phyloP scores from a whole-genome alignment of 2,329 filamentous ascomycete genomes.

The Ramichloridium luteum region DNA sequence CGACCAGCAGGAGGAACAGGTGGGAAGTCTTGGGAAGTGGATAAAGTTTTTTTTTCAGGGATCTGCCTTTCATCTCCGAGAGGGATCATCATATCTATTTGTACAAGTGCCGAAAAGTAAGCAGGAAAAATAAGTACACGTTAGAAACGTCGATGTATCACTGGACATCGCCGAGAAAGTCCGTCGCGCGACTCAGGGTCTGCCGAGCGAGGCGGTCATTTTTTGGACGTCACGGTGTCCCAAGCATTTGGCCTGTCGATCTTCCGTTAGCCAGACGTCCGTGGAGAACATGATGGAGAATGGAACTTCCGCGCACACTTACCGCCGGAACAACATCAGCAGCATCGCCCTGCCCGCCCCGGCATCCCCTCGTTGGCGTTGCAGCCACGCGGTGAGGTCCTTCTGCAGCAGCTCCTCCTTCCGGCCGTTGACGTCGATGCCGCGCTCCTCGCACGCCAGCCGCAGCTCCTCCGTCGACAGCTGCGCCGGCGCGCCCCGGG shows the following conservation, averaged over 20 bases:
- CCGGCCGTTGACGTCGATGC: constrained; percentile 22
- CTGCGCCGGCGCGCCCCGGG: constrained; percentile 38
- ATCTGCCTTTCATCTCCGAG: too few species aligned
- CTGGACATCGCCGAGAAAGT: too few species aligned
- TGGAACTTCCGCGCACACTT: constrained; percentile 7
- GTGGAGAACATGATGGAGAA: constrained; percentile 1
- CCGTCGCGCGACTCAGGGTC: too few species aligned
- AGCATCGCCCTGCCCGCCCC: constrained; percentile 19
- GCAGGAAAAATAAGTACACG: too few species aligned
- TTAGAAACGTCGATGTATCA: too few species aligned
- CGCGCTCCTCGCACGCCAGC: constrained; percentile 27
- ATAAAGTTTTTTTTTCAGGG: too few species aligned
- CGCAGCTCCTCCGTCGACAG: constrained; percentile 29
- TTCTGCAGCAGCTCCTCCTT: constrained; percentile 16
- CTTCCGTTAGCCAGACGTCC: neutral
- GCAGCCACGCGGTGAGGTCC: constrained; percentile 30
- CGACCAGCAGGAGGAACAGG: too few species aligned
- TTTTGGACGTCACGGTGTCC: neutral
- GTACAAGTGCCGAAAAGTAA: too few species aligned
- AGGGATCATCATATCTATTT: too few species aligned
- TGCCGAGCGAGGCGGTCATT: too few species aligned
- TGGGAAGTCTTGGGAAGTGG: too few species aligned
- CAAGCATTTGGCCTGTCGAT: neutral
- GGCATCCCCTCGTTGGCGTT: constrained; percentile 27
- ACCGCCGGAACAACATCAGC: constrained; percentile 26